Conservation (phyloP, 2,329 filamentous ascomycete genomes). For the Ophiostoma sp. region DNA sequence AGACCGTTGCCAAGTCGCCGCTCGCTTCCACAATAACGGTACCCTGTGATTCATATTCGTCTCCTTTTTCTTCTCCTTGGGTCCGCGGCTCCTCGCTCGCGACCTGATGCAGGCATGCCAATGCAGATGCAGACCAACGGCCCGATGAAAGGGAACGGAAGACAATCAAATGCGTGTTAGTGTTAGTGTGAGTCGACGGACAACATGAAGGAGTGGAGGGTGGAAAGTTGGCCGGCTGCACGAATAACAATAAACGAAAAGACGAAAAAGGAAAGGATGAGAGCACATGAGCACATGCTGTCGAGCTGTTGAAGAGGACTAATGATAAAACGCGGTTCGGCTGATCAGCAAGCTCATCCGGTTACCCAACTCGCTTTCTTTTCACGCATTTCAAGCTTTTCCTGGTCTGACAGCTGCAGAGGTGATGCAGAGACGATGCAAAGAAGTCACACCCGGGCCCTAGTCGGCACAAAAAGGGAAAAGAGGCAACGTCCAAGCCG, state of each 20-base stretch:
- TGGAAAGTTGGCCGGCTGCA: neutral
- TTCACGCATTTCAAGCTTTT: neutral
- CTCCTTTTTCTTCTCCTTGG: no score
- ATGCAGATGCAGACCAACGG: neutral
- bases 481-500: no score
- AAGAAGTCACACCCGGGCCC: neutral
- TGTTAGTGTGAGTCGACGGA: no score
- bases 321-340: neutral
- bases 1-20: no score
- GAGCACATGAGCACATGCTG: neutral
- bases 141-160: neutral
- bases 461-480: no score
- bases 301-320: no score
- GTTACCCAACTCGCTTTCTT: neutral
- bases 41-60: no score
- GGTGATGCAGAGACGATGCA: neutral
- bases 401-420: neutral
- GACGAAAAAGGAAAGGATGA: neutral
- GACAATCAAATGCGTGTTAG: neutral
- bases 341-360: neutral
- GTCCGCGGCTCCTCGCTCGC: no score
- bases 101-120: neutral
- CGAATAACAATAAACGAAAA: neutral
- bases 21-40: no score
- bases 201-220: neutral